Evolutionary conservation across 148 eudicot species (phyloP).

Genomic region (Suaeda aralocaspica): DNA sequence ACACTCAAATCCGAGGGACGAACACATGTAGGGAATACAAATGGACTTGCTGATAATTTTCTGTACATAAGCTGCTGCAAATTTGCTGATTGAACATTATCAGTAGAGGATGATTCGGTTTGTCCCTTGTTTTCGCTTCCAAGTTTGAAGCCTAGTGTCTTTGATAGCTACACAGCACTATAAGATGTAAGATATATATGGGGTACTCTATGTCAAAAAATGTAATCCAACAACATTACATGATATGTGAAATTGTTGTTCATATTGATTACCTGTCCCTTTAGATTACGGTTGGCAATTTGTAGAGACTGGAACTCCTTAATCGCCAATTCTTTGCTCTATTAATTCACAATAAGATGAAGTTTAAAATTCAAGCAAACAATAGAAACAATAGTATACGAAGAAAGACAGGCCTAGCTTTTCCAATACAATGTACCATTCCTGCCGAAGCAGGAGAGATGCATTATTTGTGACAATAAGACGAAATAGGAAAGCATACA

Average conservation of each 20-base stretch:
- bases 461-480: background rate
- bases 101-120: constrained; percentile 11
- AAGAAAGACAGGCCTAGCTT: no score
- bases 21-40: constrained; percentile 33
- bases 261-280: constrained; percentile 40
- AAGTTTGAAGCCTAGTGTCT: constrained; percentile 25
- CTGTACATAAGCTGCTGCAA: constrained; percentile 27
- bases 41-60: constrained; percentile 30
- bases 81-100: constrained; percentile 22
- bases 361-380: background rate
- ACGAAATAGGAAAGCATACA: no score
- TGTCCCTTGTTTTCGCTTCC: constrained; percentile 30
- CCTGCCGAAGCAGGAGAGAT: background rate
- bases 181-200: background rate
- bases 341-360: constrained; percentile 9
- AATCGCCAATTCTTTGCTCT: constrained; percentile 55
- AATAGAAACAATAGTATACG: background rate
- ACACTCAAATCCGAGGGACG: constrained; percentile 31
- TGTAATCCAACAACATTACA: background rate
- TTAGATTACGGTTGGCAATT: constrained; percentile 44
- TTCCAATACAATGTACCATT: no score
- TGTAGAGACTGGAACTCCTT: constrained; percentile 47
- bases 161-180: constrained; percentile 40
- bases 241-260: background rate
- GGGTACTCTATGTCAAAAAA: background rate